Evolutionary conservation across 192 early-diverging fungal species (phyloP).

Genomic region (Coemansia reversa): DNA sequence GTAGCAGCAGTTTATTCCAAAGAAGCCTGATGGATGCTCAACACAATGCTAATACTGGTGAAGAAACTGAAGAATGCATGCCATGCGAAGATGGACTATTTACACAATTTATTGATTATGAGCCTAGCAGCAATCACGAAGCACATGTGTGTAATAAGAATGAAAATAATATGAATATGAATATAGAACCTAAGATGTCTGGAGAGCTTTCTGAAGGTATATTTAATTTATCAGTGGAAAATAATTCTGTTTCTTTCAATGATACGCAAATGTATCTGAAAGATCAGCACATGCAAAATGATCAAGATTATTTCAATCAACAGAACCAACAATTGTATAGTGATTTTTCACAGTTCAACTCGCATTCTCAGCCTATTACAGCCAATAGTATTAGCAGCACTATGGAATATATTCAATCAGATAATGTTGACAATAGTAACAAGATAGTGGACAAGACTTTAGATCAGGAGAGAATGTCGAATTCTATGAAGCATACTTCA

Average conservation of each 20-base stretch:
- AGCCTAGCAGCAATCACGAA: neutral
- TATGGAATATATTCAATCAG: neutral
- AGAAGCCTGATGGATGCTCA: neutral
- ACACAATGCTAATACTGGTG: neutral
- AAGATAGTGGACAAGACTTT: neutral
- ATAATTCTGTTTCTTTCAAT: neutral
- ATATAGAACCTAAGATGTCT: slow-evolving; percentile 12
- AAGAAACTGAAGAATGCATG: neutral
- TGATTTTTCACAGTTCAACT: neutral
- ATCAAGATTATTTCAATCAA: neutral
- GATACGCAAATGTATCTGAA: neutral
- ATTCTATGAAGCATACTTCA: neutral
- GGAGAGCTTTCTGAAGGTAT: slow-evolving; percentile 39
- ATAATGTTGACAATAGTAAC: neutral
- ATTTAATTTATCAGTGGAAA: slow-evolving; percentile 38
- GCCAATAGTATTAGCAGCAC: neutral
- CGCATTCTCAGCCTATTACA: neutral
- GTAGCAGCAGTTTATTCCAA: neutral
- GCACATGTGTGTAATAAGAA: neutral
- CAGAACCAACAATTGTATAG: neutral
- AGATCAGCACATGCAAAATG: neutral
- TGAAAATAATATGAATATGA: neutral
- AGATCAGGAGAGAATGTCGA: neutral
- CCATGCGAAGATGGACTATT: slow-evolving; percentile 37
- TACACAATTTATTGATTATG: slow-evolving; percentile 40